A percentile compares a stretch with the other conserved stretches of the same genome.
Conservation (phyloP, 768 basidiomycete species). For the Podaxis sp. region DNA sequence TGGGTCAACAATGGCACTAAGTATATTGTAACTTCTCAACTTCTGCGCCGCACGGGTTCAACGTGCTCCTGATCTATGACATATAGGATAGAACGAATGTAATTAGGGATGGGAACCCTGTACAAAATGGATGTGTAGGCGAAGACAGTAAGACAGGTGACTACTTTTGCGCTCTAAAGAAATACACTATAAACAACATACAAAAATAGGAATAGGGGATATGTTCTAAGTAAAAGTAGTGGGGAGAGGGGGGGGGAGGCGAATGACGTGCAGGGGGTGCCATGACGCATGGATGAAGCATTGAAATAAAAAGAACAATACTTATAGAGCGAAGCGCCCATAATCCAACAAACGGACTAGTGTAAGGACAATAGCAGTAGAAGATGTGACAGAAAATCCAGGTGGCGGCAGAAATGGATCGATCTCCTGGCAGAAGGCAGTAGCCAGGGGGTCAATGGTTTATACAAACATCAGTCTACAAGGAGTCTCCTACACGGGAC, state of each 20-base stretch:
- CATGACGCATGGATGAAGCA: not conserved
- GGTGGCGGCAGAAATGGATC: not conserved
- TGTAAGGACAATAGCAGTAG: not conserved
- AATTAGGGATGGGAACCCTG: not conserved
- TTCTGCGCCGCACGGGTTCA: not conserved
- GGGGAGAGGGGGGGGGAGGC: not conserved
- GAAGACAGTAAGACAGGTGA: not conserved
- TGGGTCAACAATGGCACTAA: not conserved
- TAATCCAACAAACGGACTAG: constrained; percentile 2
- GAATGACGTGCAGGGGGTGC: not conserved
- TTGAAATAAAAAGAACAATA: constrained; percentile 2
- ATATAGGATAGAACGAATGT: not conserved
- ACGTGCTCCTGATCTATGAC: not conserved
- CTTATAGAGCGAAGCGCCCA: constrained; percentile 2
- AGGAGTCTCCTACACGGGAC: constrained; percentile 14
- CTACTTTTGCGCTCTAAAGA: constrained; percentile 4
- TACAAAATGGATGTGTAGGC: not conserved
- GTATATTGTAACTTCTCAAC: not conserved
- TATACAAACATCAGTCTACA: not conserved
- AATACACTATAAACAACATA: constrained; percentile 5
- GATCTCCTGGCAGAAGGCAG: not conserved
- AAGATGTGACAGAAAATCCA: not conserved
- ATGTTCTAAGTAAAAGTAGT: not conserved
- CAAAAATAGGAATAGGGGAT: constrained; percentile 2
- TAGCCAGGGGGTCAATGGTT: not conserved